Evolutionary conservation across 2,329 filamentous ascomycete species (phyloP), one percentile per base, ranked within the genome.

Genomic region (Aureobasidium sp.): DNA sequence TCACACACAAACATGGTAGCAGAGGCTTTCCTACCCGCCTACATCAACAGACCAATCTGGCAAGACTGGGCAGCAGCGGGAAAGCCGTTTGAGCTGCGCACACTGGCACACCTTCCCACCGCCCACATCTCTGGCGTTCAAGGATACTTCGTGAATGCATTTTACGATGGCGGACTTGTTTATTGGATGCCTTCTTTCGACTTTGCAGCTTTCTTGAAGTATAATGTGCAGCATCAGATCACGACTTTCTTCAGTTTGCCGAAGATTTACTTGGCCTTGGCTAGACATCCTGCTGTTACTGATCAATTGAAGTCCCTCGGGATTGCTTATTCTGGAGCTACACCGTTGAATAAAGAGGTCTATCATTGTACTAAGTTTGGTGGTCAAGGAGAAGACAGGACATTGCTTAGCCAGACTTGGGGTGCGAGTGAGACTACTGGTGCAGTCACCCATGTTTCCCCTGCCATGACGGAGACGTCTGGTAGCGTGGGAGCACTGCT

Each of bases 111-210:
- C 62, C 68, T 77, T 3, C 75, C 75, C 2, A 73, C 73, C 27
- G 72, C 72, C 3, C 75, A 77, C 59, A 75, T 77, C 48, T 74
- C 75, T 0, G 75, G 75, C 1, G 68, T 74, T 1, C 70, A 72
- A 64, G 72, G 73, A 29, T 76, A 75, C 59, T 71, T 75, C 27
- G 65, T 75, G 16, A 72, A 72, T 36, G 72, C 74, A 0, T 70
- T 73, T 45, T 79, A 77, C 62, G 57, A 72, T 64, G 73, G 71
- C 37, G 74, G 74, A 2, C 65, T 69, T 5, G 69, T 82, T 3
- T 86, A 83, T 74, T 87, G 84, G 84, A 86, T 87, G 84, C 74
- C 78, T 4, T 77, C 75, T 44, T 87, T 87, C 69, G 78, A 83
- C 63, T 83, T 84, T 63, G 68, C 70, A 2, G 73, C 78, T 41